Percentiles rank a stretch among this genome's conserved stretches.
Evolutionary conservation across 2,329 filamentous ascomycete species (phyloP).

Genomic region (Penicillium sclerotiorum): DNA sequence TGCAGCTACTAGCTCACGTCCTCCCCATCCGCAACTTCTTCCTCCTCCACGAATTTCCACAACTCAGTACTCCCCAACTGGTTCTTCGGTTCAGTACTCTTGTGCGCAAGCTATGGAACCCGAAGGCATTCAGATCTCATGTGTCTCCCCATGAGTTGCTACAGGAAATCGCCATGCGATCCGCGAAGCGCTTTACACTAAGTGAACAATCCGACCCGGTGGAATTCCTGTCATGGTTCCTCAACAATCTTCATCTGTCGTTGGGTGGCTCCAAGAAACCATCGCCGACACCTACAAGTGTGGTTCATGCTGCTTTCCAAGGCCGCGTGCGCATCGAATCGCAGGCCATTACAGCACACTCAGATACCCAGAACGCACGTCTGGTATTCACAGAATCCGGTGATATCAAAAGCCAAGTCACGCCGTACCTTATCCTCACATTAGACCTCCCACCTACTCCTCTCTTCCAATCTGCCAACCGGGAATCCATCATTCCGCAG

Average conservation of each 20-base stretch:
- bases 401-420: constrained; percentile 73
- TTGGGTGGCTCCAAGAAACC: constrained; percentile 89
- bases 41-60: constrained; percentile 77
- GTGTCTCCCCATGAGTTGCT: constrained; percentile 96
- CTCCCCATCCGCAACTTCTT: constrained; percentile 87
- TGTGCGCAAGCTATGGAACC: constrained; percentile 97
- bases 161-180: constrained; percentile 87
- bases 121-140: constrained; percentile 91
- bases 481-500: constrained; percentile 90
- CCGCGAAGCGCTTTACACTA: constrained; percentile 88
- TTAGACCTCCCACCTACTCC: constrained; percentile 89
- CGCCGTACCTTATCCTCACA: constrained; percentile 87
- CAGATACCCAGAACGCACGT: constrained; percentile 77
- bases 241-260: constrained; percentile 91
- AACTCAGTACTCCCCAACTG: constrained; percentile 69
- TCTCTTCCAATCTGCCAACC: constrained; percentile 91
- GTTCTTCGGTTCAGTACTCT: constrained; percentile 86
- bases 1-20: constrained; percentile 89
- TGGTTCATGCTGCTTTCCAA: constrained; percentile 92
- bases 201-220: constrained; percentile 92
- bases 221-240: constrained; percentile 95
- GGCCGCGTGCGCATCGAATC: constrained; percentile 89
- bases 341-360: constrained; percentile 88
- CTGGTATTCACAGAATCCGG: constrained; percentile 91
- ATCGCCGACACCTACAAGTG: constrained; percentile 65